Percentiles rank a stretch among this genome's conserved stretches.
Evolutionary conservation across 208 protist genomes (phyloP).

Genomic region (Strigomonas oncopelti): DNA sequence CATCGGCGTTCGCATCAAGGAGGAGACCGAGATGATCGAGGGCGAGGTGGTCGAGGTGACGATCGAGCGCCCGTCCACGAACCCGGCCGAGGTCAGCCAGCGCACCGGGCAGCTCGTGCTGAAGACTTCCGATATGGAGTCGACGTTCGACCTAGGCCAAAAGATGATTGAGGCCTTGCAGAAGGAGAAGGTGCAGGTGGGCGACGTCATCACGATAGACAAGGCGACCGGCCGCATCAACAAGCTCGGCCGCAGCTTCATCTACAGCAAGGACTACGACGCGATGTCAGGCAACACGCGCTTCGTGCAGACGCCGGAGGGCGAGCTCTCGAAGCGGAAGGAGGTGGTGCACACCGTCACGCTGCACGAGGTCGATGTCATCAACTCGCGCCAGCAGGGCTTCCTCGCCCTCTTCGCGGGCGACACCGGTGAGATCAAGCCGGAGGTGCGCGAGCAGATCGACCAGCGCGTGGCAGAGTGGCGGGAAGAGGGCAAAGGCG

Average conservation of each 20-base stretch:
- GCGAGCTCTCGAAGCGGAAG: conserved; percentile 99
- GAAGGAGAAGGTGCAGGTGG: conserved; percentile 98
- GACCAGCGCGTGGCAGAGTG: conserved; percentile 99
- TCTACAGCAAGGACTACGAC: conserved; percentile 96
- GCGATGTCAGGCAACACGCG: conserved; percentile 90
- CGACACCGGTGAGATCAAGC: conserved; percentile 99
- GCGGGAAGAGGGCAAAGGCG: conserved; percentile 99
- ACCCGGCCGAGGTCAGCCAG: conserved; percentile 80
- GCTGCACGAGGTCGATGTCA: conserved; percentile 99
- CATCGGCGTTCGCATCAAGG: conserved; percentile 99
- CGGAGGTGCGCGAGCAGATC: conserved; percentile 99
- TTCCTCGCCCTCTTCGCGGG: conserved; percentile 99
- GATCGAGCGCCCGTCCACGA: conserved; percentile 95
- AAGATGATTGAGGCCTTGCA: conserved; percentile 99
- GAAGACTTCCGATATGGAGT: conserved; percentile 99
- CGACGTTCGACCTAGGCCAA: conserved; percentile 98
- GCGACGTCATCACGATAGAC: conserved; percentile 99
- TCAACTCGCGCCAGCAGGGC: conserved; percentile 99
- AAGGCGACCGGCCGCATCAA: conserved; percentile 98
- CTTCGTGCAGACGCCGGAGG: conserved; percentile 98
- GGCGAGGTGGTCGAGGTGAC: conserved; percentile 99
- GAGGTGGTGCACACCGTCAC: conserved; percentile 99
- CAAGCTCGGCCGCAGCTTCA: conserved; percentile 97
- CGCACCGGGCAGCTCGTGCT: conserved; percentile 99
- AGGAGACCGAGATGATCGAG: conserved; percentile 99